Conservation (phyloP, 1,284 basidiomycete species). For the Heliocybe sulcata region DNA sequence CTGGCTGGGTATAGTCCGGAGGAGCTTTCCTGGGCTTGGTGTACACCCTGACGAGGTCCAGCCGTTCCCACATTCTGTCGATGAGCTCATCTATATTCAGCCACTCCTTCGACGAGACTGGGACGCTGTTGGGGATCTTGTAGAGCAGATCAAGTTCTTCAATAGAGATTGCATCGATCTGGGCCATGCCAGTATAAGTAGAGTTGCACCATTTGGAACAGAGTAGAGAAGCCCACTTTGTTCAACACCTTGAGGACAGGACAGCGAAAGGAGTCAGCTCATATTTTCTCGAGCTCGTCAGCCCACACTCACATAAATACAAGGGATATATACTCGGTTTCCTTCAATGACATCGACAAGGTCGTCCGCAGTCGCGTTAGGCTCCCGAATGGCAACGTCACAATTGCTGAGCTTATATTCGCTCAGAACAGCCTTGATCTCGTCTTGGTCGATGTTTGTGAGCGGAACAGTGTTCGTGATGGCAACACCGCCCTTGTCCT, state of each 20-base stretch:
- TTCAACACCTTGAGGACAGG: slow-evolving; percentile 57
- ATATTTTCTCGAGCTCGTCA: neutral
- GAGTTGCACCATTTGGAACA: neutral
- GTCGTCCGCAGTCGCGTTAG: slow-evolving; percentile 93
- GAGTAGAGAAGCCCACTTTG: slow-evolving; percentile 39
- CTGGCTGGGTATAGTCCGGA: slow-evolving; percentile 83
- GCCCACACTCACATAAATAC: slow-evolving; percentile 66
- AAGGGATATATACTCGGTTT: slow-evolving; percentile 93
- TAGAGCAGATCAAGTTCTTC: slow-evolving; percentile 96
- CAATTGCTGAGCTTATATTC: slow-evolving; percentile 90
- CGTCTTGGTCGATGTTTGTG: slow-evolving; percentile 94
- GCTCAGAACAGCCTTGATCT: slow-evolving; percentile 92
- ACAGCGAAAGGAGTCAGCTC: neutral
- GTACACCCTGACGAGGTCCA: slow-evolving; percentile 89
- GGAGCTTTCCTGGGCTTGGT: slow-evolving; percentile 90
- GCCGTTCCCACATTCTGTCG: slow-evolving; percentile 85
- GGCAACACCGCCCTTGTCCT: slow-evolving; percentile 91
- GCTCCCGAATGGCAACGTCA: slow-evolving; percentile 93
- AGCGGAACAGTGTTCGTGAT: slow-evolving; percentile 96
- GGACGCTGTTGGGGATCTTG: slow-evolving; percentile 94
- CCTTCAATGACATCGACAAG: slow-evolving; percentile 96
- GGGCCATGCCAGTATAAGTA: slow-evolving; percentile 21
- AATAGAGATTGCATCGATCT: slow-evolving; percentile 98
- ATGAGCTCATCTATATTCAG: slow-evolving; percentile 95
- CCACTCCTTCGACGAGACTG: slow-evolving; percentile 91